Conservation (phyloP, 148 eudicot genomes). For the Vaccinium macrocarpon region DNA sequence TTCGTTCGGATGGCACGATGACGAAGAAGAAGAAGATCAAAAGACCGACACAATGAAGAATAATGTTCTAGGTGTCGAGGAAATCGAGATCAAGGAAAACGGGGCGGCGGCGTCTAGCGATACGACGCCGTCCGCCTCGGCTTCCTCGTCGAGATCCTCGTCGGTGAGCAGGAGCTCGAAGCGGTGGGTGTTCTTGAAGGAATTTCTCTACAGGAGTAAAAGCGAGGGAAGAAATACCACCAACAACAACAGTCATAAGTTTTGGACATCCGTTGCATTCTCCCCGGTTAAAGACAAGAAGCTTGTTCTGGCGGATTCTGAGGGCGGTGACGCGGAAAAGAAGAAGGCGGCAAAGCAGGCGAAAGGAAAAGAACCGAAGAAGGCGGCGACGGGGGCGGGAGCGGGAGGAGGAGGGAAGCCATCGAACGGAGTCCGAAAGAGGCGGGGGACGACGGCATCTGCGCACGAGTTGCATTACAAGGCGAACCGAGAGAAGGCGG, state of each 20-base stretch:
- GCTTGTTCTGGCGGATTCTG: conserved; percentile 13
- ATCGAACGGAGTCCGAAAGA: conserved; percentile 45
- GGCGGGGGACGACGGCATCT: conserved; percentile 52
- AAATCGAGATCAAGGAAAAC: conserved; percentile 1
- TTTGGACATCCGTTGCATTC: conserved; percentile 71
- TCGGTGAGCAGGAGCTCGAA: conserved; percentile 79
- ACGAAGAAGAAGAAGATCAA: neutral
- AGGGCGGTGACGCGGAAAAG: conserved; percentile 3
- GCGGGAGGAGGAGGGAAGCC: conserved; percentile 22
- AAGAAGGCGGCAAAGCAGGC: conserved; percentile 13
- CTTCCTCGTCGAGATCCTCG: conserved; percentile 72
- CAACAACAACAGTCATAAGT: conserved; percentile 40
- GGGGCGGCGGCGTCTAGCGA: conserved; percentile 24
- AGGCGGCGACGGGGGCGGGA: neutral
- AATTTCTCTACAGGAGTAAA: conserved; percentile 74
- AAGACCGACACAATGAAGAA: neutral
- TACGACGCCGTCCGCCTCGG: conserved; percentile 53
- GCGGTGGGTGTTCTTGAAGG: conserved; percentile 83
- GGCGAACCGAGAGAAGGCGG: conserved; percentile 82
- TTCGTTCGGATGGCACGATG: conserved; percentile 39
- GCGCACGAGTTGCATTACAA: conserved; percentile 87
- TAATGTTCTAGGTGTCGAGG: neutral
- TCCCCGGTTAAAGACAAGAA: conserved; percentile 54
- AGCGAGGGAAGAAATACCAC: conserved; percentile 66
- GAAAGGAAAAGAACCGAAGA: neutral